Evolutionary conservation across 306 rosid genomes (phyloP).

Genomic region (Glycyrrhiza uralensis): DNA sequence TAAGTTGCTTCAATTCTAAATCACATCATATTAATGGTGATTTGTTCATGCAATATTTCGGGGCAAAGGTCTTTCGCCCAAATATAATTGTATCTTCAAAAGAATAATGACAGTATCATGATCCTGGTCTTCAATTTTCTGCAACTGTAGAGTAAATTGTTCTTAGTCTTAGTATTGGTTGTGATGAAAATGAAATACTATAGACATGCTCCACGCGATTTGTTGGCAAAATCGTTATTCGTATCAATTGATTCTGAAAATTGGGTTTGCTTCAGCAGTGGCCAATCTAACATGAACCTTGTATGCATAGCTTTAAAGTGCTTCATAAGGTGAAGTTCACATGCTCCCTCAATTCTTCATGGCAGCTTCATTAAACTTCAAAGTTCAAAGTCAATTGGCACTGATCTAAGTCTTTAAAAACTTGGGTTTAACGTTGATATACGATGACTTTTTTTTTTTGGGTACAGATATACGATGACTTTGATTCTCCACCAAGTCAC

Average conservation of each 20-base stretch:
- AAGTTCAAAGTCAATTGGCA: too few species aligned
- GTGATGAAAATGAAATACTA: not conserved
- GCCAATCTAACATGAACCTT: not conserved
- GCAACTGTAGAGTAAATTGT: not conserved
- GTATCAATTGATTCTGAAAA: not conserved
- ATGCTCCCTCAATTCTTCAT: not conserved
- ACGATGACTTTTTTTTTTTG: too few species aligned
- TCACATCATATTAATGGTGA: conserved; percentile 19
- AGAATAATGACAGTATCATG: not conserved
- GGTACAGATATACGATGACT: too few species aligned
- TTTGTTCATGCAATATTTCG: conserved; percentile 7
- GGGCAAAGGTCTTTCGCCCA: not conserved
- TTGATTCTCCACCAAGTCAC: not conserved
- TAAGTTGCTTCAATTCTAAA: conserved; percentile 23
- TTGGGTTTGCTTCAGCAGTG: not conserved
- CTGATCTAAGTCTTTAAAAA: not conserved
- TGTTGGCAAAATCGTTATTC: not conserved
- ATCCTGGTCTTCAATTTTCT: not conserved
- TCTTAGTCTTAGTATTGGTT: not conserved
- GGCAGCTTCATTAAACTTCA: not conserved
- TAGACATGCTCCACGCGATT: not conserved
- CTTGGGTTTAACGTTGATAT: not conserved
- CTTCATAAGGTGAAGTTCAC: not conserved
- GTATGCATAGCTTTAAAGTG: not conserved
- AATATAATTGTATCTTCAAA: not conserved